Percentiles rank a stretch among this genome's conserved stretches.
Evolutionary conservation across 1,284 basidiomycete species (phyloP).

Genomic region (Ceraceosorus bombacis): DNA sequence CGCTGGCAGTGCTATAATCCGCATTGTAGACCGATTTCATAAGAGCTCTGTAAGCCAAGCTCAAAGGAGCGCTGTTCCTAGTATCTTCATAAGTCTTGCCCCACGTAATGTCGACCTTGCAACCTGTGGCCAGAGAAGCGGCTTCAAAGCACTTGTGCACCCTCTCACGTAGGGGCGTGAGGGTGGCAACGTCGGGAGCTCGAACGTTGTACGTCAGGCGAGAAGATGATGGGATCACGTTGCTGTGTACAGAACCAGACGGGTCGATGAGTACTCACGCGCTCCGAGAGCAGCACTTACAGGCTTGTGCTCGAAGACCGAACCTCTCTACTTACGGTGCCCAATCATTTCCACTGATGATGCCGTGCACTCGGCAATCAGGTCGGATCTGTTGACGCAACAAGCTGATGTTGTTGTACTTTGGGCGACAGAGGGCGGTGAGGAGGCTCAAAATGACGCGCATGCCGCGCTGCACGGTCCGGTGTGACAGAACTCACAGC

Average conservation of each 20-base stretch:
- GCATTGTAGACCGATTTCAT: conserved; percentile 43
- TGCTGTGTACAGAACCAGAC: not conserved
- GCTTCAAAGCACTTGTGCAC: conserved; percentile 64
- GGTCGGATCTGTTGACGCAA: conserved; percentile 68
- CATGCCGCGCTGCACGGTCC: not conserved
- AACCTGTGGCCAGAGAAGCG: conserved; percentile 64
- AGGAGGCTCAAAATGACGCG: not conserved
- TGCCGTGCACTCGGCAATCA: conserved; percentile 52
- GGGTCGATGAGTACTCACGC: not conserved
- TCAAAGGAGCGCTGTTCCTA: conserved; percentile 28
- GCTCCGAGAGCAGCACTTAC: not conserved
- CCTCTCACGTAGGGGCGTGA: conserved; percentile 55
- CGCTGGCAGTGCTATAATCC: conserved; percentile 17
- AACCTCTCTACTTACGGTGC: conserved; percentile 14
- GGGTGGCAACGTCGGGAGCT: conserved; percentile 58
- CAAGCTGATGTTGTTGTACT: conserved; percentile 64
- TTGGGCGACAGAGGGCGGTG: not conserved
- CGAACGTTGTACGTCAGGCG: conserved; percentile 63
- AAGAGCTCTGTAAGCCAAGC: conserved; percentile 28
- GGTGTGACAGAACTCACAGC: conserved; percentile 46
- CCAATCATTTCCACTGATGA: conserved; percentile 47
- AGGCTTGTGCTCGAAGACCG: not conserved
- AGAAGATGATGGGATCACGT: conserved; percentile 70
- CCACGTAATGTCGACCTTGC: conserved; percentile 55
- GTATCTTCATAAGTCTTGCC: conserved; percentile 46